Conservation (phyloP, 495 filamentous ascomycete species). For the Annulohypoxylon bovei region DNA sequence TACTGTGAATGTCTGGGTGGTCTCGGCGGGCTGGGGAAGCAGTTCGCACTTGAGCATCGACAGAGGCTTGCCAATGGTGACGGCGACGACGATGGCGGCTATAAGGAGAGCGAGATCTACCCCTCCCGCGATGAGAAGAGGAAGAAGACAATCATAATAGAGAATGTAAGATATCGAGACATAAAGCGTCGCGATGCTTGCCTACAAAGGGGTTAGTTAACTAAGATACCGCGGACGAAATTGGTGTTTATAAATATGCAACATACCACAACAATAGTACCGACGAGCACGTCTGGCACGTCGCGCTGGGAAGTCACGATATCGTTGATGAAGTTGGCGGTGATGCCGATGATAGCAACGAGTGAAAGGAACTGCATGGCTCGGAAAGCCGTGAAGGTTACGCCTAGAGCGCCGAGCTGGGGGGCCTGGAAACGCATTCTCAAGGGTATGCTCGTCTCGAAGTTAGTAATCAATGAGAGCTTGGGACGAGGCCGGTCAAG, state of each 20-base stretch:
- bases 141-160: constrained; percentile 78
- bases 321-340: constrained; percentile 81
- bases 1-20: constrained; percentile 29
- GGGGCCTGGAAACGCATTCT: constrained; percentile 49
- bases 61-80: constrained; percentile 81
- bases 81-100: constrained; percentile 74
- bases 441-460: constrained; percentile 42
- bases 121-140: constrained; percentile 71
- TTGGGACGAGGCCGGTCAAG: constrained; percentile 33
- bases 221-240: background rate
- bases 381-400: constrained; percentile 78
- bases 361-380: constrained; percentile 76
- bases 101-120: constrained; percentile 74
- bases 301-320: constrained; percentile 71
- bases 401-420: constrained; percentile 78
- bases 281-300: constrained; percentile 78
- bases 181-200: constrained; percentile 80
- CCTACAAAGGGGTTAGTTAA: constrained; percentile 56
- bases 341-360: constrained; percentile 82
- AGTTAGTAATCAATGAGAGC: constrained; percentile 47
- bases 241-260: background rate
- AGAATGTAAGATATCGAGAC: constrained; percentile 77
- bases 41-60: constrained; percentile 77
- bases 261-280: constrained; percentile 81
- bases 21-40: constrained; percentile 53